phyloP scores from a whole-genome alignment of 2,329 filamentous ascomycete genomes.

The Apiospora pterosperma region DNA sequence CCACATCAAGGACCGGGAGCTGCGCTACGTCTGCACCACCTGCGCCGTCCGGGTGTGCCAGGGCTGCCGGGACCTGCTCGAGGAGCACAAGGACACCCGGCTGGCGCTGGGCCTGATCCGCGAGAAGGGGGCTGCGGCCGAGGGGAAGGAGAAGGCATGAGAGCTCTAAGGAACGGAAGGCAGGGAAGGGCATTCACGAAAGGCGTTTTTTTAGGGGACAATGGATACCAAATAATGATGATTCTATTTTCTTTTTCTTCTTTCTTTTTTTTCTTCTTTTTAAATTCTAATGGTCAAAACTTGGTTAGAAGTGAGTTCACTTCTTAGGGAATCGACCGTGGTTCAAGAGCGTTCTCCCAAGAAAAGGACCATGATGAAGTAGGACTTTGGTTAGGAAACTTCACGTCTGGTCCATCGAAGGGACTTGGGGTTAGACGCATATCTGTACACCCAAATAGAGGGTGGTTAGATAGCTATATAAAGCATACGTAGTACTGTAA shows the following conservation, averaged over 20 bases:
- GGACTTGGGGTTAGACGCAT: too few species aligned
- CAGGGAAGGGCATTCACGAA: too few species aligned
- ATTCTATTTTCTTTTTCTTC: neutral
- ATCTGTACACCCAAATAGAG: too few species aligned
- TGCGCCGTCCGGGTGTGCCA: constrained; percentile 52
- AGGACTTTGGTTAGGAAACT: neutral
- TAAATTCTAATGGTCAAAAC: neutral
- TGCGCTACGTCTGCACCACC: constrained; percentile 46
- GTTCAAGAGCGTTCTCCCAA: neutral
- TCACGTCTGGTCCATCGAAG: too few species aligned
- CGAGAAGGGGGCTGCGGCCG: constrained; percentile 12
- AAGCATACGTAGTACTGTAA: neutral
- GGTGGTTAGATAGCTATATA: neutral
- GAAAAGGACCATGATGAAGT: neutral
- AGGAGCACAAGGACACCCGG: constrained; percentile 39
- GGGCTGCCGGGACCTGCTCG: constrained; percentile 40
- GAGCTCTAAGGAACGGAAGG: neutral
- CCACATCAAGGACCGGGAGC: constrained; percentile 38
- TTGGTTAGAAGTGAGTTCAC: neutral
- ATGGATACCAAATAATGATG: neutral
- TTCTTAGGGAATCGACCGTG: neutral
- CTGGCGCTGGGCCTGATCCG: constrained; percentile 34
- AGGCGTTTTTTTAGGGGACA: neutral
- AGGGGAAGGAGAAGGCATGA: neutral
- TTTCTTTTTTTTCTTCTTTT: too few species aligned